phyloP scores from a whole-genome alignment of 345 rosid species.

The Conringia planisiliqua region DNA sequence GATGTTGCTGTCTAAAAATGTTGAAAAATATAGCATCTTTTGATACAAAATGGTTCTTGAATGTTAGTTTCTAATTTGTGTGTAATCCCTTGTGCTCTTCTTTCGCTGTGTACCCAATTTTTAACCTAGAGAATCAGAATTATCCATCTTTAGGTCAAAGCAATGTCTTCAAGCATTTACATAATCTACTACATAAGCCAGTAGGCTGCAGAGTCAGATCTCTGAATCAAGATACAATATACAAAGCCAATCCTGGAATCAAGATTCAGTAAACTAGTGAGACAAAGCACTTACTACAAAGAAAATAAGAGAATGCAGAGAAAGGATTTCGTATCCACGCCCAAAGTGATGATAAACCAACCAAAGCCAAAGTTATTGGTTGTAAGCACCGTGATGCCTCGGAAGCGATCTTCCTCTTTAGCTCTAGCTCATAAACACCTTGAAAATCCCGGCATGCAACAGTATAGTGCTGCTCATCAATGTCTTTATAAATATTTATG shows the following conservation, averaged over 20 bases:
- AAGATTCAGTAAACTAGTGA: conserved; percentile 4
- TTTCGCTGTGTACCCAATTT: not conserved
- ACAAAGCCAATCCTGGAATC: conserved; percentile 16
- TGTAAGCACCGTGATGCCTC: not conserved
- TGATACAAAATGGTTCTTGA: not conserved
- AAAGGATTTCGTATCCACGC: not conserved
- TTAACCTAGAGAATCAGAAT: not conserved
- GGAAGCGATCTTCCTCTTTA: conserved; percentile 14
- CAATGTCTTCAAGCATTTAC: conserved; percentile 6
- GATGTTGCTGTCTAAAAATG: too few species aligned
- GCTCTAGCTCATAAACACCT: conserved; percentile 8
- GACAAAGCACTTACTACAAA: conserved; percentile 20
- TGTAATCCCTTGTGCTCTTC: not conserved
- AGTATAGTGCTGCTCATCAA: conserved; percentile 6
- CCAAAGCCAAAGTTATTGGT: not conserved
- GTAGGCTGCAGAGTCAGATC: conserved; percentile 10
- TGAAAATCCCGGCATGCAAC: not conserved
- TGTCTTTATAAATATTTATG: not conserved
- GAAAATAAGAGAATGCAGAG: not conserved
- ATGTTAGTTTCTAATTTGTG: not conserved
- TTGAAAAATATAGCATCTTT: too few species aligned
- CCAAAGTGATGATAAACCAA: not conserved
- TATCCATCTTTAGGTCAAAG: not conserved
- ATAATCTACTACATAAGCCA: conserved; percentile 22
- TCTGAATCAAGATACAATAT: conserved; percentile 17